A percentile compares a stretch with the other conserved stretches of the same genome.
phyloP scores from a whole-genome alignment of 1,284 basidiomycete species.

The Naganishia albida region DNA sequence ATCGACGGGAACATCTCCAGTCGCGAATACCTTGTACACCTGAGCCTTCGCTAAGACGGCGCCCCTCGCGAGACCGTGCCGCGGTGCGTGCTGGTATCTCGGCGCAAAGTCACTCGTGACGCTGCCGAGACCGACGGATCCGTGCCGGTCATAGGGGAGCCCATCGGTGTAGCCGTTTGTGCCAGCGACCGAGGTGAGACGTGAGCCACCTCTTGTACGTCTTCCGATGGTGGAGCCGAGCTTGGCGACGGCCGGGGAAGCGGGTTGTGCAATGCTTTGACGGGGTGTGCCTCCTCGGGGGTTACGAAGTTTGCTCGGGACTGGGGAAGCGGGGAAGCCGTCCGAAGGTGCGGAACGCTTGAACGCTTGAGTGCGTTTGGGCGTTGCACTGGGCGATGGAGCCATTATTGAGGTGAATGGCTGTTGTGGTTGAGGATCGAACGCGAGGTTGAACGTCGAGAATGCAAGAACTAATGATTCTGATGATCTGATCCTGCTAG shows the following conservation, averaged over 20 bases:
- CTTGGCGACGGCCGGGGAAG: not conserved
- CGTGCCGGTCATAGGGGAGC: constrained; percentile 1
- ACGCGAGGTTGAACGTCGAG: not conserved
- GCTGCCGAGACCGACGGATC: constrained; percentile 6
- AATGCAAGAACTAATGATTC: not conserved
- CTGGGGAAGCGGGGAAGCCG: constrained; percentile 16
- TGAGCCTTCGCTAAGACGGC: constrained; percentile 28
- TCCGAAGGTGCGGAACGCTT: constrained; percentile 12
- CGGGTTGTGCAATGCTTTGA: not conserved
- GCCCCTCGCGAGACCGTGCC: constrained; percentile 18
- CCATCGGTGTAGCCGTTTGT: not conserved
- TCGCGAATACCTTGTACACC: constrained; percentile 8
- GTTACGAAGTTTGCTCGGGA: constrained; percentile 22
- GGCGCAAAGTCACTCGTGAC: not conserved
- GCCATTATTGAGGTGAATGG: not conserved
- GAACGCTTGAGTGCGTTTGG: not conserved
- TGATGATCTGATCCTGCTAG: too few species aligned
- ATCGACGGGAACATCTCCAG: constrained; percentile 26
- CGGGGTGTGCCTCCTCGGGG: not conserved
- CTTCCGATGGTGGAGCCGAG: not conserved
- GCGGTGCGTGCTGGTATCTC: not conserved
- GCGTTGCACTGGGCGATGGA: not conserved
- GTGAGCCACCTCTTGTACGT: constrained; percentile 5
- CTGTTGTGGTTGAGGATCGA: not conserved
- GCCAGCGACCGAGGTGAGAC: constrained; percentile 2